Conservation (phyloP, 1,284 basidiomycete genomes). For the Ceratobasidium sp. region DNA sequence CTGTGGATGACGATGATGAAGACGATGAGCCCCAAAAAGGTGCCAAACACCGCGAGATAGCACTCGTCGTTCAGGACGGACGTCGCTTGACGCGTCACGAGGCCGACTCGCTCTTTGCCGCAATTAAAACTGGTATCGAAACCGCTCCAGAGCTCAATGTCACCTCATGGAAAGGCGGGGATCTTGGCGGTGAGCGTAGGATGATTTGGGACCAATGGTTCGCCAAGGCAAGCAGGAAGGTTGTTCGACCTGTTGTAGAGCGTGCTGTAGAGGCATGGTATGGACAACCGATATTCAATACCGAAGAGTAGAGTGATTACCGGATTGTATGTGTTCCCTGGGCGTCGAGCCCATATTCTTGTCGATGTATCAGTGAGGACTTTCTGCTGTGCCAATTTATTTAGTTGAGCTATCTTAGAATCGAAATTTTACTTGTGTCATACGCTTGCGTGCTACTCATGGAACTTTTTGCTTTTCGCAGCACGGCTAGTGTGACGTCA, state of each 20-base stretch:
- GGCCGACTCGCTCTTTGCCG: slow-evolving; percentile 17
- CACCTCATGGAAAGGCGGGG: slow-evolving; percentile 14
- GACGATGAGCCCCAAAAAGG: slow-evolving; percentile 22
- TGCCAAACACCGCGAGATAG: slow-evolving; percentile 28
- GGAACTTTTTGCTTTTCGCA: too few species aligned
- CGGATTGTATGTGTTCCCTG: too few species aligned
- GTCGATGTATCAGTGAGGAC: too few species aligned
- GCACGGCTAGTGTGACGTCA: too few species aligned
- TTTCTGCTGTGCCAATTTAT: too few species aligned
- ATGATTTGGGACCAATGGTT: slow-evolving; percentile 28
- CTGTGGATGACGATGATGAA: slow-evolving; percentile 64
- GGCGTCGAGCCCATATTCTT: too few species aligned
- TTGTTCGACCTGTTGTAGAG: slow-evolving; percentile 25
- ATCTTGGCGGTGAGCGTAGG: slow-evolving; percentile 22
- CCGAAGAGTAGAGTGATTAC: not conserved
- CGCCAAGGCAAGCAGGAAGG: slow-evolving; percentile 23
- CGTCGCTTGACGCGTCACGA: slow-evolving; percentile 6
- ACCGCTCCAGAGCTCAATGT: slow-evolving; percentile 9
- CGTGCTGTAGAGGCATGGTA: slow-evolving; percentile 29
- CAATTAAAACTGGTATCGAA: slow-evolving; percentile 9
- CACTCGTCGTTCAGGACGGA: slow-evolving; percentile 16
- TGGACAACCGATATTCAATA: slow-evolving; percentile 16
- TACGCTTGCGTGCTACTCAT: too few species aligned
- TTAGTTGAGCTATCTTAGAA: too few species aligned
- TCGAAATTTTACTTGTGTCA: too few species aligned